These are phyloP conservation scores for Coemansia sp. DNA, from an alignment of 192 early-diverging fungal species.

Conservation along the genomic window DNA sequence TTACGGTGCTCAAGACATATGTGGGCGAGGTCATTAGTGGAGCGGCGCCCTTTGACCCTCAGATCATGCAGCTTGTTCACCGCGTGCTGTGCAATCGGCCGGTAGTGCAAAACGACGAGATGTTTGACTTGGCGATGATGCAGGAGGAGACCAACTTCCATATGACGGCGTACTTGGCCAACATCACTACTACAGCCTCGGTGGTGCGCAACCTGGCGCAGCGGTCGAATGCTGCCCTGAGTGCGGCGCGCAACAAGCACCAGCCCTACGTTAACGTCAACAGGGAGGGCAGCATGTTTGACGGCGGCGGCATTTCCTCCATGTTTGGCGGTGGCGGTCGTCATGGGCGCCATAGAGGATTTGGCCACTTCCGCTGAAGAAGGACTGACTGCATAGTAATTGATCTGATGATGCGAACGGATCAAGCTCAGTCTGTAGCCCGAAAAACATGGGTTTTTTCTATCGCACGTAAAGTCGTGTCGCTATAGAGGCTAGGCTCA, in stretches of 20 bases:
- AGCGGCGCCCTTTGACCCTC: constrained; percentile 40
- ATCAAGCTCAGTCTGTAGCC: not conserved
- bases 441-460: not conserved
- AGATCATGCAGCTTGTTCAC: constrained; percentile 49
- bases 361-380: constrained; percentile 25
- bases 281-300: constrained; percentile 39
- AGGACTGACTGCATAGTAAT: not conserved
- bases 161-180: constrained; percentile 28
- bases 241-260: constrained; percentile 27
- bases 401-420: not conserved
- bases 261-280: constrained; percentile 21
- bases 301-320: constrained; percentile 17
- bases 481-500: not conserved
- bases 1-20: constrained; percentile 36
- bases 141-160: constrained; percentile 53
- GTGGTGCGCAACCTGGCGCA: constrained; percentile 38
- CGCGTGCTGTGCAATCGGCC: constrained; percentile 46
- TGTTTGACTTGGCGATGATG: constrained; percentile 41
- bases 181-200: constrained; percentile 23
- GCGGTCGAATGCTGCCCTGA: constrained; percentile 37
- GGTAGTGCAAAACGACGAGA: constrained; percentile 34
- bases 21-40: constrained; percentile 41
- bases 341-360: constrained; percentile 22
- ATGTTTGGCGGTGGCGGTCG: constrained; percentile 23
- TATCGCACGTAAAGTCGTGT: no score